These are phyloP conservation scores for Hansenula sp. DNA, from an alignment of 1,139 yeast species.

Conservation along the genomic window DNA sequence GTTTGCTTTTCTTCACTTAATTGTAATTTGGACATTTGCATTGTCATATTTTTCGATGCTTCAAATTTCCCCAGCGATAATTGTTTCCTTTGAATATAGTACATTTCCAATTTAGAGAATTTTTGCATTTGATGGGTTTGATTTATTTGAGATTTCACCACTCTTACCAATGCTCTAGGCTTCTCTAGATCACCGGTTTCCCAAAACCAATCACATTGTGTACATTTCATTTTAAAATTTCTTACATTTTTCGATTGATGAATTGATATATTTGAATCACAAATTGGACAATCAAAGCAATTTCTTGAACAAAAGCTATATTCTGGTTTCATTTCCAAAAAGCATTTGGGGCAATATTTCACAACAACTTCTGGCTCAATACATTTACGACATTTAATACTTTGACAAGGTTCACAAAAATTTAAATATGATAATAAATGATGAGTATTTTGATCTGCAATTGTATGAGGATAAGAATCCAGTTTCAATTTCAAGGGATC, in stretches of 20 bases:
- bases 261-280: slow-evolving; percentile 11
- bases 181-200: slow-evolving; percentile 23
- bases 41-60: slow-evolving; percentile 11
- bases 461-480: slow-evolving; percentile 11
- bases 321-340: slow-evolving; percentile 20
- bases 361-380: slow-evolving; percentile 19
- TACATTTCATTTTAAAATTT: slow-evolving; percentile 23
- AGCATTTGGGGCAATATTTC: slow-evolving; percentile 22
- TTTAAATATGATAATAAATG: slow-evolving; percentile 14
- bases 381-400: slow-evolving; percentile 22
- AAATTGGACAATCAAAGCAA: slow-evolving; percentile 23
- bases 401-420: slow-evolving; percentile 21
- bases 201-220: slow-evolving; percentile 24
- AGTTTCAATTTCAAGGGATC: neutral
- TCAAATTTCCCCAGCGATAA: slow-evolving; percentile 8
- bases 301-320: slow-evolving; percentile 19
- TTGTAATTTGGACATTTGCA: slow-evolving; percentile 14
- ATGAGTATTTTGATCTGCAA: slow-evolving; percentile 13
- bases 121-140: neutral
- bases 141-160: slow-evolving; percentile 15
- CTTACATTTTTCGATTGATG: slow-evolving; percentile 3
- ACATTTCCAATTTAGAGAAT: slow-evolving; percentile 16
- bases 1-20: slow-evolving; percentile 5
- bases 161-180: slow-evolving; percentile 26
- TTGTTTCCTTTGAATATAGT: slow-evolving; percentile 15